phyloP scores from a whole-genome alignment of 139 green algal genomes.

The Gonium pectorale region DNA sequence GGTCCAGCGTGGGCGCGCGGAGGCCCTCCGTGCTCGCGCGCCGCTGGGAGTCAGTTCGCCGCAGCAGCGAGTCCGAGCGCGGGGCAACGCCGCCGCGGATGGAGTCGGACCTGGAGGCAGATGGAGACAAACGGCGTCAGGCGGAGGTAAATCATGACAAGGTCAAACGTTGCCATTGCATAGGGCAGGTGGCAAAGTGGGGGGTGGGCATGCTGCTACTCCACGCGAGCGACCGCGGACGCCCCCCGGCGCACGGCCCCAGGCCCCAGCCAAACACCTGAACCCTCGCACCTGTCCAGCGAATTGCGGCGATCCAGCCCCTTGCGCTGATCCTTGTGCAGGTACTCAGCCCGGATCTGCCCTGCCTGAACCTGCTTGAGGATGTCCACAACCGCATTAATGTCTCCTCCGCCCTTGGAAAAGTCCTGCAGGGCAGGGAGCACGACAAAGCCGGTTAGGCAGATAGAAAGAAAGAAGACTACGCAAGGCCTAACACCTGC shows the following conservation, averaged over 20 bases:
- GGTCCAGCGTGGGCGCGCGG: background rate
- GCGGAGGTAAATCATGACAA: no score
- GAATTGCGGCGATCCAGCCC: slow-evolving; percentile 14
- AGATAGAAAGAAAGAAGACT: background rate
- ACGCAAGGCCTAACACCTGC: no score
- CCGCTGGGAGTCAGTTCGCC: background rate
- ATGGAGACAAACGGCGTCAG: no score
- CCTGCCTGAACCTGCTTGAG: slow-evolving; percentile 50
- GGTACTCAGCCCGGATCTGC: slow-evolving; percentile 31
- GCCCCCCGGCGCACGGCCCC: no score
- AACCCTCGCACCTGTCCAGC: slow-evolving; percentile 37
- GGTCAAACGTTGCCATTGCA: no score
- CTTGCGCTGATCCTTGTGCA: slow-evolving; percentile 11
- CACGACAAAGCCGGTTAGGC: no score
- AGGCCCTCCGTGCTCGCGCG: background rate
- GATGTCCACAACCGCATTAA: slow-evolving; percentile 21
- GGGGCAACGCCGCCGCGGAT: background rate
- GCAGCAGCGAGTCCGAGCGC: background rate
- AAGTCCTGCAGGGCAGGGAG: slow-evolving; percentile 12
- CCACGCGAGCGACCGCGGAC: no score
- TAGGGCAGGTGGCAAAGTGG: no score
- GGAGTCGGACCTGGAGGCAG: background rate
- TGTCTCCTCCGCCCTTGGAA: slow-evolving; percentile 12
- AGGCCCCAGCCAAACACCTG: no score
- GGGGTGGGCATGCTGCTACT: no score